Base-by-base conservation (phyloP, 345 rosid species). In the Physaria fendleri region DNA sequence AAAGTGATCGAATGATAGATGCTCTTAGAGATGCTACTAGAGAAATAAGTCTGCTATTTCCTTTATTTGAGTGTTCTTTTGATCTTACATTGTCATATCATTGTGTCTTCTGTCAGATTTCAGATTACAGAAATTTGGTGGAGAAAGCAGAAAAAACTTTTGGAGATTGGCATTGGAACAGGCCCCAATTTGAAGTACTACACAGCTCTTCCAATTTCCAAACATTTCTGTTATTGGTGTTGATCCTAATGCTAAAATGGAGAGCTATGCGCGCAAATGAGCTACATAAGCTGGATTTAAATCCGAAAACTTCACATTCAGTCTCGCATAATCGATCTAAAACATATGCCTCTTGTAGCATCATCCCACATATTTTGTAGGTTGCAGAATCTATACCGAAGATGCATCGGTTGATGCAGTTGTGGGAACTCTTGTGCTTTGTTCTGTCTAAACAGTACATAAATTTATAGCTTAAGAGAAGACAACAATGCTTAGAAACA, bases 141-240 rank as follows among this genome's bases (percentile, higher is more conserved):
- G 88, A 84, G 35, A 77, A 78, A 60, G 85, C 81, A 20, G 65
- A 77, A 72, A 76, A 58, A n/a, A 46, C 78, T 87, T 22, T 33
- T 90, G 76, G 93, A 90, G 78, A 77, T 87, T 57, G 95, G 95
- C 11, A 71, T 85, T 34, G 95, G 94, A 4, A 78, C 94, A 3
- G 91, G 89, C 30, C 95, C 97, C 20, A 83, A 90, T 58, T 81
- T 90, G 57, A 79, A 64, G 34, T 90, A 83, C 65, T 83, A 83
- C 68, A 81, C 82, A 2, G 21, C 11, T 33, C n/a, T n/a, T n/a
- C n/a, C n/a, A n/a, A n/a, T n/a, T n/a, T n/a, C n/a, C n/a, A n/a
- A 71, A 60, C 27, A 42, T 85, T 13, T 77, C 51, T 59, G 84
- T 83, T 56, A 64, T 75, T 3, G 94, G 94, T 16, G 46, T 82